These are phyloP conservation scores for Colletotrichum costaricense DNA, from an alignment of 2,329 filamentous ascomycete species.

Conservation along the genomic window DNA sequence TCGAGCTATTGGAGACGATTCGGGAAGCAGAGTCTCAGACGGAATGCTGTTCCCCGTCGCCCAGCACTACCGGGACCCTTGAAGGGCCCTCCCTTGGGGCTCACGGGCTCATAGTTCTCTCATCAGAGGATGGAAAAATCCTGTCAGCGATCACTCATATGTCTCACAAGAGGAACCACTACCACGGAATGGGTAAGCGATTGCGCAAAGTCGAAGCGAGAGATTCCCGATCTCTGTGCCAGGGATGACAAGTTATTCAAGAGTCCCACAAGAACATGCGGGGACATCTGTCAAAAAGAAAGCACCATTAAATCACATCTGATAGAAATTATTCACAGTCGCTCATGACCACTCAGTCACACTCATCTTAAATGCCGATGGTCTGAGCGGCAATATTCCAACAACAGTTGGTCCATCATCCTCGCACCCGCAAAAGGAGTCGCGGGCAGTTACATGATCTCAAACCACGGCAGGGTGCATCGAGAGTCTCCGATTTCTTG, in stretches of 20 bases:
- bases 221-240: conserved; percentile 16
- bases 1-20: neutral
- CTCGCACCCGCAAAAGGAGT: neutral
- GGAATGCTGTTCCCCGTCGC: neutral
- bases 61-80: neutral
- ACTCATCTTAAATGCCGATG: neutral
- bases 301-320: conserved; percentile 12
- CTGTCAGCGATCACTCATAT: conserved; percentile 11
- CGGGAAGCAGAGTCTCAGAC: neutral
- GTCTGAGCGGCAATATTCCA: neutral
- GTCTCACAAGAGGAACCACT: conserved; percentile 20
- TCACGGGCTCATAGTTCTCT: conserved; percentile 1
- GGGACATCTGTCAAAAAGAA: conserved; percentile 14
- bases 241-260: conserved; percentile 5
- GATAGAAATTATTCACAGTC: neutral
- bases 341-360: neutral
- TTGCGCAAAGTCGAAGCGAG: conserved; percentile 11
- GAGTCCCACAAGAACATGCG: conserved; percentile 24
- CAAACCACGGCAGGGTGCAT: neutral
- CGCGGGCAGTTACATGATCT: neutral
- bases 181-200: conserved; percentile 32
- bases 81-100: conserved; percentile 11
- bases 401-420: neutral
- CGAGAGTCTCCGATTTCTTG: neutral
- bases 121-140: neutral